Evolutionary conservation across 1,284 basidiomycete species (phyloP), one percentile per base, ranked within the genome.

Genomic region (Pholiota adiposa): DNA sequence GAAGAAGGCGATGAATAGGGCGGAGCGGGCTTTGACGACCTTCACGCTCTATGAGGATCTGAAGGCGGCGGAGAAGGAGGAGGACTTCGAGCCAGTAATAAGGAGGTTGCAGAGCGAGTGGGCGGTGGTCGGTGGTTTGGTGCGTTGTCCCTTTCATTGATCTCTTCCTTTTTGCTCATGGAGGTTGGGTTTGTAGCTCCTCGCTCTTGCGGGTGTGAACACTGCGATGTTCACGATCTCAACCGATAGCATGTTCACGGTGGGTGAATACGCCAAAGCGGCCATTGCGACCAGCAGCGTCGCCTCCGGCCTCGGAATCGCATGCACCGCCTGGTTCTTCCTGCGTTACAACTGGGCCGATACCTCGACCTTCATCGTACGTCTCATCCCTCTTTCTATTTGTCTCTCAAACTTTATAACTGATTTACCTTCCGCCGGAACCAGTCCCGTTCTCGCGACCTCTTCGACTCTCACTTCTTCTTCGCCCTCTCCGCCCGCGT

Each of bases 401-500:
- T 14, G 27, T 36, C 19, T 14, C 31, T 23, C 29, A 34, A 56
- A 18, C 48, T 36, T 56, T 48, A 38, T 7, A 14, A 38, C 29
- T 48, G 51, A 12, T n/a, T n/a, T n/a, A n/a, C n/a, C n/a, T n/a
- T n/a, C n/a, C n/a, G n/a, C n/a, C n/a, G n/a, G n/a, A n/a, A n/a
- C n/a, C 68, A 88, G 85, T 69, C 57, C 27, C 77, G 83, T 49
- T 83, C 88, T 0, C 71, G 69, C 9, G 88, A 89, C 68, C 65
- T 90, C 16, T 86, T 84, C 65, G 75, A 73, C 38, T 79, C 80
- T 9, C 88, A 86, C 69, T 75, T 87, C 59, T 90, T 88, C 73
- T 90, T 90, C 71, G 76, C 83, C 38, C 76, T 90, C 18, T 83
- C 84, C 2, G 79, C 88, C 14, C 81, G 88, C 23, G 74, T 88